Evolutionary conservation across 2,329 filamentous ascomycete genomes (phyloP).

Genomic region (Ceratocystis cubensis): DNA sequence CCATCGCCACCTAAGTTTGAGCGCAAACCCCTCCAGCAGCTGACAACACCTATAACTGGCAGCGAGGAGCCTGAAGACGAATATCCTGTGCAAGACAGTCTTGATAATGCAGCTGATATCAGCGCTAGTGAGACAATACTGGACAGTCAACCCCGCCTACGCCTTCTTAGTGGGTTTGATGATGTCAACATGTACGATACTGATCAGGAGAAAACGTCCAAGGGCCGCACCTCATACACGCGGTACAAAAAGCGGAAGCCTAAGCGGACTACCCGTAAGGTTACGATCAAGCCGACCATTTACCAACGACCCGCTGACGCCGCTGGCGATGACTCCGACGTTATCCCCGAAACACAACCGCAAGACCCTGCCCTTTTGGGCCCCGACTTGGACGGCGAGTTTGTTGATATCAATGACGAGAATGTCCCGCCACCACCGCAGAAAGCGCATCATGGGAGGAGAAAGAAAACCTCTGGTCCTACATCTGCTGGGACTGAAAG

Average conservation of each 20-base stretch:
- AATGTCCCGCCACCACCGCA: constrained; percentile 1
- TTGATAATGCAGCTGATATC: not conserved
- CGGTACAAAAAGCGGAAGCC: constrained; percentile 74
- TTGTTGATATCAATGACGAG: constrained; percentile 25
- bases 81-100: not conserved
- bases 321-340: constrained; percentile 30
- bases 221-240: constrained; percentile 45
- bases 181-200: constrained; percentile 49
- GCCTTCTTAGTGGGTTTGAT: constrained; percentile 49
- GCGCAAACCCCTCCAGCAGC: constrained; percentile 1
- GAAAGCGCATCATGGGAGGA: constrained; percentile 10
- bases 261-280: constrained; percentile 61
- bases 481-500: constrained; percentile 23
- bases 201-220: constrained; percentile 37
- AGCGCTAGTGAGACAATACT: constrained; percentile 27
- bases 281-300: constrained; percentile 48
- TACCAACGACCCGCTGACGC: constrained; percentile 35
- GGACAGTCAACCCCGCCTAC: constrained; percentile 34
- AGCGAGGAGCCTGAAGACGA: constrained; percentile 15
- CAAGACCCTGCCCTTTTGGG: not conserved
- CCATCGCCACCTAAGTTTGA: constrained; percentile 23
- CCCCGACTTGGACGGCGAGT: constrained; percentile 26
- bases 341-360: constrained; percentile 32
- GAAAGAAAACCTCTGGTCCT: constrained; percentile 16
- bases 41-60: constrained; percentile 11